Conservation (phyloP, 768 basidiomycete species). For the Boletus speciosus region DNA sequence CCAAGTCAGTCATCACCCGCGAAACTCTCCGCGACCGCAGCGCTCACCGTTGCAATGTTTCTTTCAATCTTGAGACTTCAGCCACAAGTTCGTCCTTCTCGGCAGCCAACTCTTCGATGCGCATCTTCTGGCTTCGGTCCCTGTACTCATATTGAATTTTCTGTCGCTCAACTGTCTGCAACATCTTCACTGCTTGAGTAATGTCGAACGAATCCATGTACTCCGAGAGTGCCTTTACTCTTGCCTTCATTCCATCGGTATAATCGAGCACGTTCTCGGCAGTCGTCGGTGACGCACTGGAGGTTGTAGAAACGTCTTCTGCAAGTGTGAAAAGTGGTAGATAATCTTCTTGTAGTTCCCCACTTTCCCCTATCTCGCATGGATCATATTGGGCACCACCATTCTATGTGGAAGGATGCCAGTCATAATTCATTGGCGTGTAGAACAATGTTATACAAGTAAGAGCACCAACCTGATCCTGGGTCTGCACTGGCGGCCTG, state of each 20-base stretch:
- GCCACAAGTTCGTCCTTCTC: conserved; percentile 16
- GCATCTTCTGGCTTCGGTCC: conserved; percentile 21
- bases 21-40: not conserved
- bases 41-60: conserved; percentile 15
- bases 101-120: conserved; percentile 17
- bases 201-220: conserved; percentile 30
- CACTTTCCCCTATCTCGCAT: not conserved
- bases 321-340: conserved; percentile 19
- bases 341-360: conserved; percentile 6
- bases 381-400: not conserved
- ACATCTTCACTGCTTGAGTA: conserved; percentile 7
- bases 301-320: conserved; percentile 8
- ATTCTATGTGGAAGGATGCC: not conserved
- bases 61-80: conserved; percentile 17
- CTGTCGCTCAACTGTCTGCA: conserved; percentile 23
- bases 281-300: conserved; percentile 22
- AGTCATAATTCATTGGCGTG: not conserved
- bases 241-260: conserved; percentile 16
- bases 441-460: not conserved
- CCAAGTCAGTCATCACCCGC: not conserved
- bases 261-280: conserved; percentile 28
- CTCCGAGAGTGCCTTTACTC: conserved; percentile 23
- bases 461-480: conserved; percentile 15
- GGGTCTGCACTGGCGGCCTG: not conserved
- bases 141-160: conserved; percentile 21